Evolutionary conservation across 441 rosid species (phyloP).

Genomic region (Aquilaria agallochum): DNA sequence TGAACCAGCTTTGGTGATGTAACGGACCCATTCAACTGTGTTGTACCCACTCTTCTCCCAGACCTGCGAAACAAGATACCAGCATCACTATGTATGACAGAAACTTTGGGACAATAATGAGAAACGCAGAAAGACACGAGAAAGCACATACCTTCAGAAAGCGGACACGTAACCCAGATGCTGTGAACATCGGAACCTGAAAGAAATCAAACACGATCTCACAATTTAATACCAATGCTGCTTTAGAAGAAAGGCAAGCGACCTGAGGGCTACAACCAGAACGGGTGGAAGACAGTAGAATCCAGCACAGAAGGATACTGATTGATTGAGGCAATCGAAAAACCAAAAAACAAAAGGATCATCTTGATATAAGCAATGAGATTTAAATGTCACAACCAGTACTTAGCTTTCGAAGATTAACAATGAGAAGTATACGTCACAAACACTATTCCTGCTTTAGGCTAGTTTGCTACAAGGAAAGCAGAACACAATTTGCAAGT

Average conservation of each 20-base stretch:
- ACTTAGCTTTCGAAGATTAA: too few species aligned
- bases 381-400: too few species aligned
- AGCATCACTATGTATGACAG: constrained; percentile 1
- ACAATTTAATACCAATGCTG: too few species aligned
- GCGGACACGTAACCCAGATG: constrained; percentile 96
- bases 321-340: too few species aligned
- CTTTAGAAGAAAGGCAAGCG: background rate
- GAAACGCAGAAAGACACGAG: background rate
- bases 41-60: constrained; percentile 99
- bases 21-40: constrained; percentile 99
- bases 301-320: too few species aligned
- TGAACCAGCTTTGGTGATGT: constrained; percentile 95
- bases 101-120: background rate
- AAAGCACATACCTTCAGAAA: constrained; percentile 73
- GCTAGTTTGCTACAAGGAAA: too few species aligned
- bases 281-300: background rate
- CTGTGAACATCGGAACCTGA: constrained; percentile 99
- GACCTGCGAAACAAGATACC: constrained; percentile 44
- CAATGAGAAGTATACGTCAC: too few species aligned
- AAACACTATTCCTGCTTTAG: too few species aligned
- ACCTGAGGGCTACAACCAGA: background rate
- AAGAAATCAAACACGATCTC: constrained; percentile 1
- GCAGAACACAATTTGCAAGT: too few species aligned
- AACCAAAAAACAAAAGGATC: too few species aligned
- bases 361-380: too few species aligned